Base-by-base conservation (phyloP, 768 basidiomycete genomes). In the Suillus subalutaceus region DNA sequence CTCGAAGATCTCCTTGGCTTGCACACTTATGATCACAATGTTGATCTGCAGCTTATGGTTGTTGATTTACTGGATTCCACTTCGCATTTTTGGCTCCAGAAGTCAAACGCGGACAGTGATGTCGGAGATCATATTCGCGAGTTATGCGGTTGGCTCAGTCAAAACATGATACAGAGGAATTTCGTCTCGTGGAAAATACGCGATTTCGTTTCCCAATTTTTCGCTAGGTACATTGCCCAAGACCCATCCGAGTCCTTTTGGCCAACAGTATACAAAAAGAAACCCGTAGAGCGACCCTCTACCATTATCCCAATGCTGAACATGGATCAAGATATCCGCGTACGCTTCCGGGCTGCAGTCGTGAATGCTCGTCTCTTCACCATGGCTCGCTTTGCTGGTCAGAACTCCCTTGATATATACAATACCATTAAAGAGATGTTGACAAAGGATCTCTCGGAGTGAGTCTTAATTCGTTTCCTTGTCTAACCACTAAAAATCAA, bases 311-410 rank as follows among this genome's bases (percentile, higher is more conserved):
- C 86, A 13, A 73, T 74, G 35, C 70, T 93, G 70, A 83, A 83
- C 26, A 72, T 77, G n/a, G 92, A 99, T 75, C 77, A 80, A 48
- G 96, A 99, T 73, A 87, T 92, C 23, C 87, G 95, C 40, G 91
- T 97, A 56, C 88, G 97, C 18, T 91, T 95, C 73, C 88, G 92
- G 38, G 85, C 85, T 1, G 90, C 90, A 1, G 79, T 82, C 16
- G 76, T 85, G n/a, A 88, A 82, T 62, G 84, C 88, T 38, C 81
- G 81, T 9, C 73, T 92, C 32, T 88, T 93, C 70, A 79, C 84
- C 4, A 74, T 85, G 2, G 80, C 87, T 20, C 79, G 81, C 56
- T 70, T 71, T n/a, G 65, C 77, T 10, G 71, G 72, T 20, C 64
- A 69, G 18, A 69, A 78, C 35, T 75, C 81, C 6, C 69, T 77